Conservation (phyloP, 306 rosid genomes). For the Cicer cuneatum region DNA sequence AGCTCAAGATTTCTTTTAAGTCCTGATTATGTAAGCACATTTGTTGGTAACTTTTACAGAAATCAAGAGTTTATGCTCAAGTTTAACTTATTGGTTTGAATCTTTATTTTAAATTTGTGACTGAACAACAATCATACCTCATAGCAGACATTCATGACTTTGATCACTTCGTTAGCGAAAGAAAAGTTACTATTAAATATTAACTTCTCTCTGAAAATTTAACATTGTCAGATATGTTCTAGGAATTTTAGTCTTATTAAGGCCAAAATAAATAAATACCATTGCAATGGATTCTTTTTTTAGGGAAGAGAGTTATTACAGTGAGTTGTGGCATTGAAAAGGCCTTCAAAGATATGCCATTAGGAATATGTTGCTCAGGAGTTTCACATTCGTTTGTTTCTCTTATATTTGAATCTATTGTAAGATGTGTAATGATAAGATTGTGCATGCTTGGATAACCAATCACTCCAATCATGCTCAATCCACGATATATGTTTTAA, state of each 20-base stretch:
- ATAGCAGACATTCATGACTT: slow-evolving; percentile 28
- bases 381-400: slow-evolving; percentile 1
- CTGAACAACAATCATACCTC: slow-evolving; percentile 29
- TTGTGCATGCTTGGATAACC: slow-evolving; percentile 21
- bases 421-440: slow-evolving; percentile 6
- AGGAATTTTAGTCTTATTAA: not conserved
- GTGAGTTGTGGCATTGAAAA: not conserved
- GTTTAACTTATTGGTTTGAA: slow-evolving; percentile 29
- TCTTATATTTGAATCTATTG: not conserved
- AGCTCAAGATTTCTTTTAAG: slow-evolving; percentile 40
- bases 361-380: slow-evolving; percentile 6
- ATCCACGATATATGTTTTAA: slow-evolving; percentile 6
- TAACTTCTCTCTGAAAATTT: not conserved
- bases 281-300: not conserved
- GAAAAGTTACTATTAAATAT: not conserved
- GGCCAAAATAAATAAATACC: not conserved
- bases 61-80: slow-evolving; percentile 35
- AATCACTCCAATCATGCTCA: slow-evolving; percentile 3
- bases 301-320: slow-evolving; percentile 8
- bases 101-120: slow-evolving; percentile 38
- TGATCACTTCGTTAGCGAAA: slow-evolving; percentile 12
- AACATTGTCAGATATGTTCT: not conserved
- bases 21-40: slow-evolving; percentile 43
- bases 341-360: slow-evolving; percentile 16
- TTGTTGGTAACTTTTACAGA: slow-evolving; percentile 37